Conservation (phyloP, 2,329 filamentous ascomycete species). For the Teratosphaeria pseudoeucalypti region DNA sequence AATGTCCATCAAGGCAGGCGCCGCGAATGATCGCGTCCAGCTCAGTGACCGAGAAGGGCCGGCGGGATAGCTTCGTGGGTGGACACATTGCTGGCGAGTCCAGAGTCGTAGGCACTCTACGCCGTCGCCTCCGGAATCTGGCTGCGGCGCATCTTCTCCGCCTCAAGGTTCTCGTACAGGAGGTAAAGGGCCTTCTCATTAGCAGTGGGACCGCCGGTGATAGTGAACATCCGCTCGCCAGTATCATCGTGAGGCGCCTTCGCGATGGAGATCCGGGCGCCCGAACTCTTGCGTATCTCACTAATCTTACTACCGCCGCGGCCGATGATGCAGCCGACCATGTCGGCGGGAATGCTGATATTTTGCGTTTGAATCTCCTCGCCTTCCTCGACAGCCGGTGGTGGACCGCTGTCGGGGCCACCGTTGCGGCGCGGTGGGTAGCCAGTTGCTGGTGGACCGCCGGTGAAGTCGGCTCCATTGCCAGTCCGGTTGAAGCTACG, state of each 20-base stretch:
- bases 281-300: conserved; percentile 94
- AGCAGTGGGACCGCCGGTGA: conserved; percentile 85
- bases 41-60: conserved; percentile 3
- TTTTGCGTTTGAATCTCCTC: conserved; percentile 98
- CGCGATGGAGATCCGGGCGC: conserved; percentile 93
- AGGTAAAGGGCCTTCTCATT: conserved; percentile 96
- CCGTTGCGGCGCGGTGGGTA: conserved; percentile 61
- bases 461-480: conserved; percentile 95
- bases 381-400: conserved; percentile 87
- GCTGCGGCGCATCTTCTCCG: conserved; percentile 96
- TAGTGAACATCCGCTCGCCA: conserved; percentile 99
- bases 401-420: conserved; percentile 65
- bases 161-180: conserved; percentile 96
- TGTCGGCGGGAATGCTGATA: conserved; percentile 98
- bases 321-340: conserved; percentile 99
- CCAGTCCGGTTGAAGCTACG: conserved; percentile 84
- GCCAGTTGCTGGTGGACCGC: conserved; percentile 46
- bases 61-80: conserved; percentile 2
- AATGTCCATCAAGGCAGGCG: neutral
- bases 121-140: conserved; percentile 46
- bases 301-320: conserved; percentile 93
- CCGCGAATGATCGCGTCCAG: neutral
- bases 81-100: conserved; percentile 3
- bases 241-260: conserved; percentile 96
- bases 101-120: conserved; percentile 16